Base-by-base conservation (phyloP, 805 yeast genomes). In the Wickerhamomyces subpelliculosus region DNA sequence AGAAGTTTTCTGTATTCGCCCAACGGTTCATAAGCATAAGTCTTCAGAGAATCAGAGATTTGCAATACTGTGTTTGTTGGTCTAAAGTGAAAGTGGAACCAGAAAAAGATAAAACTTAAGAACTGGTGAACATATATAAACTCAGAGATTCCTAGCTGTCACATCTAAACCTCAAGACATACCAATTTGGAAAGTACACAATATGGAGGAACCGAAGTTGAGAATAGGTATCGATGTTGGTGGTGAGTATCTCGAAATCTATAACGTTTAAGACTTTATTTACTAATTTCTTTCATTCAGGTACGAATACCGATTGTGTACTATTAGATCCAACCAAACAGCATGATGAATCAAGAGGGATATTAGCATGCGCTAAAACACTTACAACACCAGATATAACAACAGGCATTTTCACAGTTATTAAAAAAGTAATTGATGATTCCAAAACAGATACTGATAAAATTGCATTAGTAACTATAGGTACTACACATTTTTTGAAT, bases 171-270 rank as follows among this genome's bases (percentile, higher is more conserved):
- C 24, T 22, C 24, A 8, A 22, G 10, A 8, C 10, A n/a, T n/a
- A n/a, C n/a, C n/a, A n/a, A n/a, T n/a, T n/a, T n/a, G n/a, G n/a
- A n/a, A n/a, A n/a, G n/a, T n/a, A n/a, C n/a, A 27, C 29, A 3
- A 16, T 16, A 4, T 16, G 5, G 29, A 27, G 13, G 29, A 27
- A 9, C 14, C 40, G 9, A 38, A 29, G 17, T 35, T 52, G 22
- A 40, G 62, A 8, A 64, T 68, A 29, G 74, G 73, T 18, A 64
- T 68, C 26, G 73, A 68, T 50, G 72, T 68, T 22, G 73, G 73
- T 18, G 73, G 73, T 27, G 16, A 10, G 29, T n/a, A 27, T 11
- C 14, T 16, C 24, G n/a, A n/a, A n/a, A n/a, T n/a, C 24, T 22
- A 22, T n/a, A 22, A 10, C 10, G 24, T n/a, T n/a, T n/a, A n/a